Percentiles rank a stretch among this genome's conserved stretches.
Conservation (phyloP, 2,329 filamentous ascomycete species). For the Karstenula rhodostoma region DNA sequence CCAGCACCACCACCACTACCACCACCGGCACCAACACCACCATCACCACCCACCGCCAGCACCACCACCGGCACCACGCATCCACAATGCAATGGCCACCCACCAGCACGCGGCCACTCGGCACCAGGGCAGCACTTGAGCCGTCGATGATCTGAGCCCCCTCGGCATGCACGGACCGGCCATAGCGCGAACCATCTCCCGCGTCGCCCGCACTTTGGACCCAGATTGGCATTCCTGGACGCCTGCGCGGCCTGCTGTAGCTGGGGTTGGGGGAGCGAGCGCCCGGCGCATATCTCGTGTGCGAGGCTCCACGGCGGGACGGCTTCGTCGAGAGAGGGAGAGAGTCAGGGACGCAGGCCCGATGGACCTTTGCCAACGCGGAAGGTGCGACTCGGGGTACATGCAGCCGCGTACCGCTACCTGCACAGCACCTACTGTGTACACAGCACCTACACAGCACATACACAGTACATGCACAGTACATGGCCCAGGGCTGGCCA, state of each 20-base stretch:
- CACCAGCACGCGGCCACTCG: too few relatives aligned
- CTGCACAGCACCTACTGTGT: neutral
- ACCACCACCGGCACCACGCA: too few relatives aligned
- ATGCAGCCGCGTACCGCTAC: constrained; percentile 3
- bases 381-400: constrained; percentile 11
- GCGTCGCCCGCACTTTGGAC: constrained; percentile 26
- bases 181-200: constrained; percentile 47
- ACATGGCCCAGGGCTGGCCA: too few relatives aligned
- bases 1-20: too few relatives aligned
- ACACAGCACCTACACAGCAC: too few relatives aligned
- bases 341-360: constrained; percentile 3
- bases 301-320: neutral
- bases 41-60: too few relatives aligned
- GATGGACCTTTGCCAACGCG: constrained; percentile 35
- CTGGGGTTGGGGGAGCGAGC: constrained; percentile 20
- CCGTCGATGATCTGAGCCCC: neutral
- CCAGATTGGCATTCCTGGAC: constrained; percentile 20
- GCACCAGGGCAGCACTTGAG: neutral
- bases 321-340: neutral
- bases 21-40: too few relatives aligned
- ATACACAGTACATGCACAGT: too few relatives aligned
- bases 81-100: too few relatives aligned
- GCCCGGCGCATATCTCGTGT: constrained; percentile 14
- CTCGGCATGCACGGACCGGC: constrained; percentile 29
- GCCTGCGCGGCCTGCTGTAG: constrained; percentile 22